Percentiles rank a stretch among this genome's conserved stretches.
phyloP scores from a whole-genome alignment of 164 flowering plant species.

The Tetrastigma voinierianum region DNA sequence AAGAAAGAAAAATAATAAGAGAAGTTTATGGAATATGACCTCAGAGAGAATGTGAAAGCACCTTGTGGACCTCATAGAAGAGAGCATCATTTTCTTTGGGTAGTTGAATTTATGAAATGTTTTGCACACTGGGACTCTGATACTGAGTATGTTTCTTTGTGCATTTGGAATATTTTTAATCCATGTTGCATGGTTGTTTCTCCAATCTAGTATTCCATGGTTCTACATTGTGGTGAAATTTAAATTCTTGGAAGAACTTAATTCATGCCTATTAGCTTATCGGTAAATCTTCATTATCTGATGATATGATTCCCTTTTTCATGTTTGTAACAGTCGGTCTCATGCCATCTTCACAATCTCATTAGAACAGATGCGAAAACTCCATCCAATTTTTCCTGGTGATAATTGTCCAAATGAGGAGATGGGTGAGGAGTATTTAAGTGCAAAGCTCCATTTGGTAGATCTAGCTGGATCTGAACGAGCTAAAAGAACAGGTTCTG shows the following conservation, averaged over 20 bases:
- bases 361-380: constrained; percentile 68
- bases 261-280: background rate
- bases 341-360: constrained; percentile 96
- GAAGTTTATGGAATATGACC: background rate
- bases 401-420: constrained; percentile 39
- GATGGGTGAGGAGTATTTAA: constrained; percentile 66
- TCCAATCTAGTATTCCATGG: background rate
- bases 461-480: constrained; percentile 96
- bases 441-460: constrained; percentile 87
- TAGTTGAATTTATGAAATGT: background rate
- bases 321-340: constrained; percentile 58
- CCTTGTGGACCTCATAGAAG: background rate
- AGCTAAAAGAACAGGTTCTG: constrained; percentile 90
- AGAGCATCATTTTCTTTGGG: background rate
- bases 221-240: background rate
- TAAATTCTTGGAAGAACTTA: background rate
- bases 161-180: background rate
- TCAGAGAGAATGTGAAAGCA: background rate
- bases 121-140: background rate
- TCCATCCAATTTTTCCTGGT: constrained; percentile 26
- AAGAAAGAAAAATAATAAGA: background rate
- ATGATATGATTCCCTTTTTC: constrained; percentile 6
- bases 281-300: constrained; percentile 7
- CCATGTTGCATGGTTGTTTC: background rate
- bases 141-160: background rate